Evolutionary conservation across 2,329 filamentous ascomycete genomes (phyloP).

Genomic region (Leptographium flavum): DNA sequence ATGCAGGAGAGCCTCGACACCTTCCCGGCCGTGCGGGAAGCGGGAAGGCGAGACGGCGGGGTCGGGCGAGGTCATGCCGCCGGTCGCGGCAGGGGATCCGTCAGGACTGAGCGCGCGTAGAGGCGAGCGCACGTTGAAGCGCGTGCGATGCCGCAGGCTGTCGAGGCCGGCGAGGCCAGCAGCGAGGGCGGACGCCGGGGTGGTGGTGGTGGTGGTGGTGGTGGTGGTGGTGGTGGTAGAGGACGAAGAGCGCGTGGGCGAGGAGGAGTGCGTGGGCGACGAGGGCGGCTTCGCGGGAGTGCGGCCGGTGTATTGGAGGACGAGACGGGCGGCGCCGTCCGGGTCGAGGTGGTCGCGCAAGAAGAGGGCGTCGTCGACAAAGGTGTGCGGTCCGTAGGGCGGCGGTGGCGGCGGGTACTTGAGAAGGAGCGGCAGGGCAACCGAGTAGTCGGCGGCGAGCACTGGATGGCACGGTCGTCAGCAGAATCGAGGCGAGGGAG

Average conservation of each 20-base stretch:
- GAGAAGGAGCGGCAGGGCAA: slow-evolving; percentile 66
- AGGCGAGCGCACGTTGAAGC: slow-evolving; percentile 26
- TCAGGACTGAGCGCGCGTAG: slow-evolving; percentile 13
- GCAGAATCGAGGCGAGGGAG: neutral
- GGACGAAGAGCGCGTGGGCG: neutral
- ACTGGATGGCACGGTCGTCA: too few species aligned
- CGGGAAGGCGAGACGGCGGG: slow-evolving; percentile 23
- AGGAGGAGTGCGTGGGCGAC: slow-evolving; percentile 7
- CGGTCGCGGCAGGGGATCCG: neutral
- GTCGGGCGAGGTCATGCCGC: slow-evolving; percentile 6
- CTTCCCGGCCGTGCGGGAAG: slow-evolving; percentile 37
- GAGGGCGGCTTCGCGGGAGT: slow-evolving; percentile 11
- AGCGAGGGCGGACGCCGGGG: slow-evolving; percentile 4
- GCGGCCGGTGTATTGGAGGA: slow-evolving; percentile 55
- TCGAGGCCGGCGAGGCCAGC: slow-evolving; percentile 12
- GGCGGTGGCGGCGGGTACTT: slow-evolving; percentile 60
- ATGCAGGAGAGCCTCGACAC: slow-evolving; percentile 59
- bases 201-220: slow-evolving; percentile 8
- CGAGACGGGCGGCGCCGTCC: slow-evolving; percentile 48
- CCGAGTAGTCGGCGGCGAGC: slow-evolving; percentile 74
- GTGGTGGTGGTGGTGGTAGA: slow-evolving; percentile 2
- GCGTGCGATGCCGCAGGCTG: slow-evolving; percentile 26
- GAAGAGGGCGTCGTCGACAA: slow-evolving; percentile 76
- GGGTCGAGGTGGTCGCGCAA: slow-evolving; percentile 49
- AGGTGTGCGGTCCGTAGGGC: slow-evolving; percentile 55